These are phyloP conservation scores for Theileria orientalis DNA, from an alignment of 169 alveolate genomes.

Conservation along the genomic window DNA sequence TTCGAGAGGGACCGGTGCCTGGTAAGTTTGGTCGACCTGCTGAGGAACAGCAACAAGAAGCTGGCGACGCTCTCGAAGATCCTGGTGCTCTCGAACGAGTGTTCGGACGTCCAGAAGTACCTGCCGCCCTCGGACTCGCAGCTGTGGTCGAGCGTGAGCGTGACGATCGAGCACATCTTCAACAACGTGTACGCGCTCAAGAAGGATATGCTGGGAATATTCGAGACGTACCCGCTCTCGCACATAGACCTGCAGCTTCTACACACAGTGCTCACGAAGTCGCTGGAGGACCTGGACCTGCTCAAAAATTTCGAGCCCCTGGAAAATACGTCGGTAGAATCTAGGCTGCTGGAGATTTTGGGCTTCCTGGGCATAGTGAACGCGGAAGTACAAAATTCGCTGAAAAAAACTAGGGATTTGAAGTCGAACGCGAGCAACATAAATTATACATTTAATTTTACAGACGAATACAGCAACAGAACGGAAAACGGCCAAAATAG, in stretches of 20 bases:
- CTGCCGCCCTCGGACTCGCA: constrained; percentile 57
- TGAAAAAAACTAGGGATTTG: neutral
- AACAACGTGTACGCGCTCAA: constrained; percentile 14
- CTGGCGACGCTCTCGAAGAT: constrained; percentile 26
- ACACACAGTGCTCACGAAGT: constrained; percentile 14
- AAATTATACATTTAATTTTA: neutral
- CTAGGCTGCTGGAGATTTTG: neutral
- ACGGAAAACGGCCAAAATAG: neutral
- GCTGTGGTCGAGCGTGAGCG: constrained; percentile 46
- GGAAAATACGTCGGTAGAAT: neutral
- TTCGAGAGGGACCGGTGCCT: constrained; percentile 48
- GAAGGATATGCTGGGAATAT: neutral
- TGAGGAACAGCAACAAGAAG: constrained; percentile 15
- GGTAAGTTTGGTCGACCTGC: constrained; percentile 39
- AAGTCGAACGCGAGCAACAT: neutral
- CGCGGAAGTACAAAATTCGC: neutral
- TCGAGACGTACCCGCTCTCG: constrained; percentile 2
- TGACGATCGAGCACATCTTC: constrained; percentile 23
- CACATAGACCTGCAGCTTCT: constrained; percentile 35
- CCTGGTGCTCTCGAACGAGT: constrained; percentile 13
- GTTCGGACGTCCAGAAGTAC: constrained; percentile 15
- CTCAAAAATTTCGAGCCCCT: neutral
- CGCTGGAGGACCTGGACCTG: constrained; percentile 14
- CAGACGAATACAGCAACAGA: too few relatives aligned
- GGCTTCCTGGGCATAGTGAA: neutral